A percentile compares a stretch with the other conserved stretches of the same genome.
These are phyloP conservation scores for Hysterangium stoloniferum DNA, from an alignment of 768 basidiomycete species.

Conservation along the genomic window DNA sequence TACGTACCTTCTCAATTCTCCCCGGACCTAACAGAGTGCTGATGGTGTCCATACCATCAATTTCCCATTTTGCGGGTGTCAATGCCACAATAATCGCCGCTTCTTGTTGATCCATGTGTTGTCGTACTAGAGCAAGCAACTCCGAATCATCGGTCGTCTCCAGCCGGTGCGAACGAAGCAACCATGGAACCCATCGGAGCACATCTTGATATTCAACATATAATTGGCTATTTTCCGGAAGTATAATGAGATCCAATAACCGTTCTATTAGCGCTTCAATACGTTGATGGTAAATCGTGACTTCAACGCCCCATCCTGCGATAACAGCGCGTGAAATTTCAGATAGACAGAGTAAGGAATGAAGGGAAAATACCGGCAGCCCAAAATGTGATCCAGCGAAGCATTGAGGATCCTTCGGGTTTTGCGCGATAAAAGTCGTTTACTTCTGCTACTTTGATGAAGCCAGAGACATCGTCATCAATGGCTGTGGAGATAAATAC, in stretches of 20 bases:
- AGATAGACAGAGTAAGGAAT: neutral
- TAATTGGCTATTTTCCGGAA: neutral
- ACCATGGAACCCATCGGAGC: neutral
- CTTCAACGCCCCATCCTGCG: neutral
- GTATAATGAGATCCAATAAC: neutral
- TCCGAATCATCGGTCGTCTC: neutral
- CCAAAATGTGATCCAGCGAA: conserved; percentile 29
- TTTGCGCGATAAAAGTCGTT: conserved; percentile 25
- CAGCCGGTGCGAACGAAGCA: neutral
- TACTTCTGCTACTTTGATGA: conserved; percentile 28
- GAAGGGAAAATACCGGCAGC: conserved; percentile 21
- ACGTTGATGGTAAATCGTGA: neutral
- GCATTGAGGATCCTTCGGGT: conserved; percentile 27
- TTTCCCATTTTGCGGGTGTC: conserved; percentile 23
- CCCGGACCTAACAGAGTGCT: conserved; percentile 25
- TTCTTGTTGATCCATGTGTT: conserved; percentile 14
- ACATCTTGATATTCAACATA: neutral
- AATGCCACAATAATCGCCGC: conserved; percentile 21
- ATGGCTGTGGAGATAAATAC: conserved; percentile 36
- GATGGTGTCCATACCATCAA: conserved; percentile 26
- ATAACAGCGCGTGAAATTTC: neutral
- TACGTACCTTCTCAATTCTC: conserved; percentile 27
- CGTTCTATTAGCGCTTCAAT: neutral
- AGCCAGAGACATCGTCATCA: conserved; percentile 35
- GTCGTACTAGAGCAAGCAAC: neutral